Evolutionary conservation across 331 rosid genomes (phyloP).

Genomic region (Acacia concinna): DNA sequence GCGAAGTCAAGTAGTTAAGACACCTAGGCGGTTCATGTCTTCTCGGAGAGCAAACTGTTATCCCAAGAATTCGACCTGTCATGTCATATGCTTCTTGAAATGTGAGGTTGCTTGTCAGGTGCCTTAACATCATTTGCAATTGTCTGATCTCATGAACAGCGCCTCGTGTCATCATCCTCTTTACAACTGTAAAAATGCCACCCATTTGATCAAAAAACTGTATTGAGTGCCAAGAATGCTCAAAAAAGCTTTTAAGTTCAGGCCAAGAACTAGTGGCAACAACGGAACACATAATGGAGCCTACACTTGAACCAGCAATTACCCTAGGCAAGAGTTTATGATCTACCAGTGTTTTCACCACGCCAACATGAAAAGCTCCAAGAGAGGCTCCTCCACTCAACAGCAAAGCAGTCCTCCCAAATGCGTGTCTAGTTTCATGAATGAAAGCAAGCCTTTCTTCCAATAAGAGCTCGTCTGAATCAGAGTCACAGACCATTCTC

Average conservation of each 20-base stretch:
- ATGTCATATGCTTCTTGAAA: conserved; percentile 98
- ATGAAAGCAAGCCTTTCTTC: conserved; percentile 90
- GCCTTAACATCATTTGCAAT: conserved; percentile 87
- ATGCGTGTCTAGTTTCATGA: conserved; percentile 97
- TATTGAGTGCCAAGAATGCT: conserved; percentile 83
- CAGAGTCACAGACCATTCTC: conserved; percentile 89
- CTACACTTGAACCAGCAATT: conserved; percentile 97
- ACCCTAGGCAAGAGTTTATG: conserved; percentile 93
- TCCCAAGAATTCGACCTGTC: conserved; percentile 95
- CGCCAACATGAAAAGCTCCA: conserved; percentile 89
- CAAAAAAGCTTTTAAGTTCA: conserved; percentile 90
- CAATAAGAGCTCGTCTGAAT: conserved; percentile 76
- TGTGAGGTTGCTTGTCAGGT: conserved; percentile 87
- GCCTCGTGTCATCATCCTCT: conserved; percentile 74
- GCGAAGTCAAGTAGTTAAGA: conserved; percentile 96
- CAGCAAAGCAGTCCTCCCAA: conserved; percentile 93
- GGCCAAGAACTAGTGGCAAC: conserved; percentile 99
- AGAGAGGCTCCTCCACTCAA: conserved; percentile 99
- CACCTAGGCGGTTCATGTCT: conserved; percentile 99
- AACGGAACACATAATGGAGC: conserved; percentile 90
- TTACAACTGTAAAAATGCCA: conserved; percentile 85
- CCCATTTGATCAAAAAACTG: conserved; percentile 93
- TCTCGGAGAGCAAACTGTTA: conserved; percentile 97
- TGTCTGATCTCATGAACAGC: conserved; percentile 96
- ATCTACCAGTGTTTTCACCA: conserved; percentile 80